Evolutionary conservation across 257 asterid genomes (phyloP).

Genomic region (Handroanthus guayacan): DNA sequence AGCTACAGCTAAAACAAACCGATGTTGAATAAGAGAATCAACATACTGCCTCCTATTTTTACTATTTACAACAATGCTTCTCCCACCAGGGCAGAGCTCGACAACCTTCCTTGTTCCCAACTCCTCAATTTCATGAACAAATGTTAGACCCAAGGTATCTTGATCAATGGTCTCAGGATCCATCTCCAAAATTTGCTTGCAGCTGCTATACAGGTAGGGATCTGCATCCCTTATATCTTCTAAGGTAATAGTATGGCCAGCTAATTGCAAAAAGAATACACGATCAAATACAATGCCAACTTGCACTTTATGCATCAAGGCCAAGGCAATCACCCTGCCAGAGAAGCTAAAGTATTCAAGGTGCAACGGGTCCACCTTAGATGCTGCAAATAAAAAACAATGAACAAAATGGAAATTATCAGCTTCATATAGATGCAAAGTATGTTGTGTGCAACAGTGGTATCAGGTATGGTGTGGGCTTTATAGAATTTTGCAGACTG

Average conservation of each 20-base stretch:
- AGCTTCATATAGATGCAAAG: background rate
- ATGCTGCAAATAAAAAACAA: constrained; percentile 65
- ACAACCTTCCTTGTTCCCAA: constrained; percentile 76
- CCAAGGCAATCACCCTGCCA: constrained; percentile 91
- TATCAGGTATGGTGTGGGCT: background rate
- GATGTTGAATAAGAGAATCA: constrained; percentile 72
- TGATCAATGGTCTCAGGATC: constrained; percentile 82
- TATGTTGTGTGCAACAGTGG: no score
- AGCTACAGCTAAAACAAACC: constrained; percentile 67
- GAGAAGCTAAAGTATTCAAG: constrained; percentile 82
- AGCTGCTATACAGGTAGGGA: constrained; percentile 84
- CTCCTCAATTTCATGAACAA: constrained; percentile 81
- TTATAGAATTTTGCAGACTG: background rate
- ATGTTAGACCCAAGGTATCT: constrained; percentile 88
- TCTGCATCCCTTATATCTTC: constrained; percentile 91
- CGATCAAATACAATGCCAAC: constrained; percentile 94
- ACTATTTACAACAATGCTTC: constrained; percentile 69
- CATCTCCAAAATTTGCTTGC: constrained; percentile 94
- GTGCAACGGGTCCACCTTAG: constrained; percentile 91
- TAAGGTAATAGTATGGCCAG: constrained; percentile 64
- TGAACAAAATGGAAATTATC: constrained; percentile 34
- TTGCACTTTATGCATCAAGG: constrained; percentile 93
- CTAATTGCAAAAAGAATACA: constrained; percentile 72
- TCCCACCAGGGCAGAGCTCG: constrained; percentile 80
- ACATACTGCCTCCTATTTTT: constrained; percentile 77